Evolutionary conservation across 1,284 basidiomycete species (phyloP), one percentile per base, ranked within the genome.

Genomic region (Moniliophthora roreri): DNA sequence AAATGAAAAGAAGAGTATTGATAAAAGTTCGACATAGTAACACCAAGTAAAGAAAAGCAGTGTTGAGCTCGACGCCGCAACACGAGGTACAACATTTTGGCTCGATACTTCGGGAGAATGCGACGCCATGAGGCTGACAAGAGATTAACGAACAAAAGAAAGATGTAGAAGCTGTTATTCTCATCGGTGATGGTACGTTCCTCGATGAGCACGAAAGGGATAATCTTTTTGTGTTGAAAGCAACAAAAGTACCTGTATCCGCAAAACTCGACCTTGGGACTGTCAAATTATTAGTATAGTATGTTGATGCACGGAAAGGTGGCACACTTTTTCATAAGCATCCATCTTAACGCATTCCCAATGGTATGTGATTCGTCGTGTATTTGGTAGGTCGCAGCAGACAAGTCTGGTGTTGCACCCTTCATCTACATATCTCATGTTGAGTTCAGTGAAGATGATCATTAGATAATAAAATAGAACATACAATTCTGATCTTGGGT

Each of bases 221-320:
- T 32, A 32, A 32, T 11, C 6, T 32, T 32, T 32, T 28, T 9
- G 9, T 26, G 4, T 16, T 11, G 28, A 28, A 51, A 41, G 46
- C 15, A 48, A 64, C 77, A 73, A 32, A 32, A 32, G 28, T 61
- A 90, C 92, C 90, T 94, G 78, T 99, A 99, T 28, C 96, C 96
- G 69, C 96, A 99, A 70, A 98, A 98, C 73, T 98, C 94, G 53
- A 98, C 96, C 63, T 94, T 93, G n/a, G 96, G 92, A 67, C 96
- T 98, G 58, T 24, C 48, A 51, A 41, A 52, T 21, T 23, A 46
- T 20, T 35, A 23, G 11, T 15, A 11, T 15, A 48, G 46, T n/a
- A 15, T 41, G 46, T 18, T 46, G 9, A 48, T 46, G 41, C 45
- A 48, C n/a, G n/a, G 51, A 23, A 47, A 13, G 15, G 23, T 38